A percentile compares a stretch with the other conserved stretches of the same genome.
These are phyloP conservation scores for Vaccinium darrowii DNA, from an alignment of 148 eudicot genomes.

Conservation along the genomic window DNA sequence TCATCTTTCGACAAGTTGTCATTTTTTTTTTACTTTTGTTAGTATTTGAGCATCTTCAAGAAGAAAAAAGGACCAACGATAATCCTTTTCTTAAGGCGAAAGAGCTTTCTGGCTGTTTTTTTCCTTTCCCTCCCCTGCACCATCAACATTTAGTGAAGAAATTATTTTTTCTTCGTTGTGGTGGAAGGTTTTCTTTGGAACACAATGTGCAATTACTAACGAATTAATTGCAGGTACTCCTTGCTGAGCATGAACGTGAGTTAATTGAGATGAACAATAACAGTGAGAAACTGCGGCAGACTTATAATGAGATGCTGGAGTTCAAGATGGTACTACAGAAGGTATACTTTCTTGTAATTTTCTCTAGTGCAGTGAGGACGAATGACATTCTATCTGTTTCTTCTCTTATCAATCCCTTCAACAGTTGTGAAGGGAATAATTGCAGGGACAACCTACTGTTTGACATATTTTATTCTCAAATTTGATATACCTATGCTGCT, in stretches of 20 bases:
- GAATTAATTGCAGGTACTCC: slow-evolving; percentile 52
- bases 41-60: background rate
- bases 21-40: background rate
- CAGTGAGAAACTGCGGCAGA: slow-evolving; percentile 74
- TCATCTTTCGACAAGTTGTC: background rate
- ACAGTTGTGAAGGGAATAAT: slow-evolving; percentile 7
- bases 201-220: background rate
- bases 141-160: slow-evolving; percentile 3
- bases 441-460: background rate
- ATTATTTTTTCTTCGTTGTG: slow-evolving; percentile 1
- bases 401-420: background rate
- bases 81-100: slow-evolving; percentile 17
- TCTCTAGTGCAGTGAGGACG: background rate
- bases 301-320: slow-evolving; percentile 89
- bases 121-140: background rate
- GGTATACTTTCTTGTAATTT: slow-evolving; percentile 44
- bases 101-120: slow-evolving; percentile 32
- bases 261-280: slow-evolving; percentile 87
- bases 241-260: slow-evolving; percentile 93
- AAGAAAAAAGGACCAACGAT: background rate
- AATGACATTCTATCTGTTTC: background rate
- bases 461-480: background rate
- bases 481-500: background rate
- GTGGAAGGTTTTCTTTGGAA: background rate
- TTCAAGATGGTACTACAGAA: slow-evolving; percentile 92